These are phyloP conservation scores for Raffaelea ambrosiae DNA, from an alignment of 2,329 filamentous ascomycete genomes.

Conservation along the genomic window DNA sequence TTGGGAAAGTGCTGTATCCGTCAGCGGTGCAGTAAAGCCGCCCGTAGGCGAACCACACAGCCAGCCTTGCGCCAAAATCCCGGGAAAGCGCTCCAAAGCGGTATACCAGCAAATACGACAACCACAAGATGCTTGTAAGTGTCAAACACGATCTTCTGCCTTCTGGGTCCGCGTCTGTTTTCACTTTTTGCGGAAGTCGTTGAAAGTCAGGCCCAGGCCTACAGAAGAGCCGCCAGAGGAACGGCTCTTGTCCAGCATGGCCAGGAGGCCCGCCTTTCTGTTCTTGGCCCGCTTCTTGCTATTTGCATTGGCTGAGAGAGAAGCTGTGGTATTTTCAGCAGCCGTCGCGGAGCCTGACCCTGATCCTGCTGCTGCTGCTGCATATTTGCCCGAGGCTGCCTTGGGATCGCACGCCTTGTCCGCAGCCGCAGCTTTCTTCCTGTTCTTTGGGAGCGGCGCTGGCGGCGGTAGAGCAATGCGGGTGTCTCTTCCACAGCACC, in stretches of 20 bases:
- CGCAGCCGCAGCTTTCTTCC: neutral
- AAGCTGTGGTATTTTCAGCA: neutral
- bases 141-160: too few species aligned
- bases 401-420: slow-evolving; percentile 16
- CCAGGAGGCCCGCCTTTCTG: slow-evolving; percentile 58
- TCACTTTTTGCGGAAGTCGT: slow-evolving; percentile 42
- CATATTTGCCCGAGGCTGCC: too few species aligned
- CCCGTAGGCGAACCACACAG: too few species aligned
- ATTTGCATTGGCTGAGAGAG: slow-evolving; percentile 39
- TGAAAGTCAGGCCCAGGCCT: slow-evolving; percentile 40
- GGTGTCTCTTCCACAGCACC: slow-evolving; percentile 35
- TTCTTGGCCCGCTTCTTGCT: slow-evolving; percentile 59
- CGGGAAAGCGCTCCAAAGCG: too few species aligned
- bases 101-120: neutral
- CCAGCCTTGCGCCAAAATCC: too few species aligned
- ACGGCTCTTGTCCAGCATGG: slow-evolving; percentile 48
- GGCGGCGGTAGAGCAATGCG: slow-evolving; percentile 31
- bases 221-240: slow-evolving; percentile 19
- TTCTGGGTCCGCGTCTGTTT: too few species aligned
- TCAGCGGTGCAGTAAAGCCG: neutral
- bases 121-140: neutral
- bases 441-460: slow-evolving; percentile 16
- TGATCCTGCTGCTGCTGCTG: neutral
- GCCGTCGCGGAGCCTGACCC: neutral
- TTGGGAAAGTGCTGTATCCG: neutral